These are phyloP conservation scores for Rhododendron henanense DNA, from an alignment of 148 eudicot species.

Conservation along the genomic window DNA sequence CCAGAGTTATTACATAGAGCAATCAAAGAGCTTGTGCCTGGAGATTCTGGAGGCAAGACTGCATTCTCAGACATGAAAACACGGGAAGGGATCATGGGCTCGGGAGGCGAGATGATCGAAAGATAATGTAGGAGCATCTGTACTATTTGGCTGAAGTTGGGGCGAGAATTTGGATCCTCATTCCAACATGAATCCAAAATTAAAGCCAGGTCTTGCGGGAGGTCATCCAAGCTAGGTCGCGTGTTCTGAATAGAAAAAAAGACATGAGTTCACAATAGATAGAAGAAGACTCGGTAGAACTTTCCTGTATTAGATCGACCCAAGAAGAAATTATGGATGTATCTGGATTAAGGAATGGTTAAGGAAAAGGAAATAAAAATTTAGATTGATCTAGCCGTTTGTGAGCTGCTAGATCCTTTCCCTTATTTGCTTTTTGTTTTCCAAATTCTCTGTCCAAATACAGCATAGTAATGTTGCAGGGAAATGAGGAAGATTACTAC, in stretches of 20 bases:
- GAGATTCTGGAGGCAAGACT: conserved; percentile 86
- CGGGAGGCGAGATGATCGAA: conserved; percentile 53
- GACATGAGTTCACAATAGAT: neutral
- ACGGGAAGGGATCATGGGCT: conserved; percentile 56
- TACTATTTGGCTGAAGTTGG: conserved; percentile 76
- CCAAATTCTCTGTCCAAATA: neutral
- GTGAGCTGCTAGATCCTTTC: neutral
- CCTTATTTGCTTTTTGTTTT: neutral
- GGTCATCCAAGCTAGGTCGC: conserved; percentile 76
- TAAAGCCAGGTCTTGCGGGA: conserved; percentile 71
- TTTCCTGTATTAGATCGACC: neutral
- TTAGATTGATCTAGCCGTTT: neutral
- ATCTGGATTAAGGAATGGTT: neutral
- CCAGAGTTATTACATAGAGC: conserved; percentile 47
- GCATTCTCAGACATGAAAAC: conserved; percentile 62
- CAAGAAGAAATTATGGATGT: neutral
- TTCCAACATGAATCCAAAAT: conserved; percentile 85
- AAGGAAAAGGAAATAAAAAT: neutral
- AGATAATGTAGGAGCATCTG: conserved; percentile 76
- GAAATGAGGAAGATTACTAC: conserved; percentile 25
- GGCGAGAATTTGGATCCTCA: conserved; percentile 76
- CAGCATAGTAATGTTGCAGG: neutral
- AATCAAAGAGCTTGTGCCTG: conserved; percentile 88
- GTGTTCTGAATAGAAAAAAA: conserved; percentile 46
- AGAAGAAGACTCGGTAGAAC: neutral